A percentile compares a stretch with the other conserved stretches of the same genome.
phyloP scores from a whole-genome alignment of 2,329 filamentous ascomycete genomes.

The Raffaelea deltoideospora region DNA sequence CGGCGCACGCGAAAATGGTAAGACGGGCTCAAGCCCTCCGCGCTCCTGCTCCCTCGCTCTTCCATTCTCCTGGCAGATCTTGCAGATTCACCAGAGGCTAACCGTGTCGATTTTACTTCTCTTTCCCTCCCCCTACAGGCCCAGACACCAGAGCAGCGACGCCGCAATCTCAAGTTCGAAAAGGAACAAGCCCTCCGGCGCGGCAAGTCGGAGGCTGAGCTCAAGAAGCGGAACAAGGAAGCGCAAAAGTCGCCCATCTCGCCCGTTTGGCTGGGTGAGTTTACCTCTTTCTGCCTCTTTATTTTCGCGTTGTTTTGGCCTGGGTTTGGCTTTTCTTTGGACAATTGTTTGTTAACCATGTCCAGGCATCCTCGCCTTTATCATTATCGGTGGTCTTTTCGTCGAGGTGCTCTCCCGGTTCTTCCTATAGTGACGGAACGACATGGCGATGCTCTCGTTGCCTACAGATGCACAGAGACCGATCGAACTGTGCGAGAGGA shows the following conservation, averaged over 20 bases:
- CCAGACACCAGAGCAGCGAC: slow-evolving; percentile 73
- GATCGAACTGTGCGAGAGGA: too few species aligned
- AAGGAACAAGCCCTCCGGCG: slow-evolving; percentile 58
- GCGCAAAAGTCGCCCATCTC: slow-evolving; percentile 45
- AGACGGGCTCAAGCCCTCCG: not conserved
- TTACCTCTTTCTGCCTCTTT: not conserved
- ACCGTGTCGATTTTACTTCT: too few species aligned
- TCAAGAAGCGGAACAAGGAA: slow-evolving; percentile 46
- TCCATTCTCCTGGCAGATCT: too few species aligned
- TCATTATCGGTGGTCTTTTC: slow-evolving; percentile 44
- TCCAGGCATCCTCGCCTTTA: slow-evolving; percentile 40
- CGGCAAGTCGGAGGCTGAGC: slow-evolving; percentile 53
- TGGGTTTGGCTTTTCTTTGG: not conserved
- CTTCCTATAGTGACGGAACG: slow-evolving; percentile 18
- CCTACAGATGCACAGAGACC: too few species aligned
- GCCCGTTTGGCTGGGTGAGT: slow-evolving; percentile 47
- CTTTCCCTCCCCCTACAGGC: slow-evolving; percentile 32
- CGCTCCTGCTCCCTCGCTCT: not conserved
- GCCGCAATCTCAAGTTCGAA: slow-evolving; percentile 65
- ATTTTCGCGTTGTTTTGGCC: not conserved
- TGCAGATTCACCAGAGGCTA: too few species aligned
- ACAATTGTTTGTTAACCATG: not conserved
- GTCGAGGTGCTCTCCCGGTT: slow-evolving; percentile 43
- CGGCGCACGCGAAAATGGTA: too few species aligned
- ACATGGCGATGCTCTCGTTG: too few species aligned